These are phyloP conservation scores for Lathyrus oleraceus DNA, from an alignment of 306 rosid species.

Conservation along the genomic window DNA sequence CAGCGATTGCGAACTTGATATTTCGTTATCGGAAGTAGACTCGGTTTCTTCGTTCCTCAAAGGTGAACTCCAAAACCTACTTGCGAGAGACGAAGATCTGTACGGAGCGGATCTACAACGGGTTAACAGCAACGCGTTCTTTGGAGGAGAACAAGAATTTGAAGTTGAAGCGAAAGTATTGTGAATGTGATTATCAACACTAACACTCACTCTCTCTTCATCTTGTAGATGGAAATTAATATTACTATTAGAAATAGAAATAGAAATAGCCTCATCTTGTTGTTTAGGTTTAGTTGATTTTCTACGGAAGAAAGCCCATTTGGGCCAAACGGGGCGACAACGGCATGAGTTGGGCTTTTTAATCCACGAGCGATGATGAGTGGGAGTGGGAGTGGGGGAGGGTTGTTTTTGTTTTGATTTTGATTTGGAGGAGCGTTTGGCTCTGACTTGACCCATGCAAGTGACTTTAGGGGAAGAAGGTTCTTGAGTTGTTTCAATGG, in stretches of 20 bases:
- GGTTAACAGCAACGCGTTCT: conserved; percentile 71
- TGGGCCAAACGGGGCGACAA: conserved; percentile 48
- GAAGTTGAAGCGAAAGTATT: conserved; percentile 19
- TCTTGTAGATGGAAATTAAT: too few relatives aligned
- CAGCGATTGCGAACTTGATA: not conserved
- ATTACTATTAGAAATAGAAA: too few relatives aligned
- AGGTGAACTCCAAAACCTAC: conserved; percentile 70
- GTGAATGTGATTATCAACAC: too few relatives aligned
- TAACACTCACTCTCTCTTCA: too few relatives aligned
- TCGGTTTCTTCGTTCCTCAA: conserved; percentile 23
- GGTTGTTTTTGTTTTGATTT: conserved; percentile 31
- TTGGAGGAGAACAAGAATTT: conserved; percentile 39
- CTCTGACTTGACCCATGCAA: conserved; percentile 96
- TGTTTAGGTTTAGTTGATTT: conserved; percentile 37
- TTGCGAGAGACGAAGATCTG: conserved; percentile 68
- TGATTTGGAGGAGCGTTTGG: conserved; percentile 51
- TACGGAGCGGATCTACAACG: conserved; percentile 90
- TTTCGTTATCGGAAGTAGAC: conserved; percentile 1
- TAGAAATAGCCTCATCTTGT: too few relatives aligned
- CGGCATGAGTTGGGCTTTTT: conserved; percentile 29
- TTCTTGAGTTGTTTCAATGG: conserved; percentile 71
- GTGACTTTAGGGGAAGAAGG: conserved; percentile 98
- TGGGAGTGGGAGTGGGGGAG: not conserved
- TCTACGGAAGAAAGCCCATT: conserved; percentile 56
- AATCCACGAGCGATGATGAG: conserved; percentile 40